Conservation (phyloP, 768 basidiomycete species). For the Phylloporus scabripes region DNA sequence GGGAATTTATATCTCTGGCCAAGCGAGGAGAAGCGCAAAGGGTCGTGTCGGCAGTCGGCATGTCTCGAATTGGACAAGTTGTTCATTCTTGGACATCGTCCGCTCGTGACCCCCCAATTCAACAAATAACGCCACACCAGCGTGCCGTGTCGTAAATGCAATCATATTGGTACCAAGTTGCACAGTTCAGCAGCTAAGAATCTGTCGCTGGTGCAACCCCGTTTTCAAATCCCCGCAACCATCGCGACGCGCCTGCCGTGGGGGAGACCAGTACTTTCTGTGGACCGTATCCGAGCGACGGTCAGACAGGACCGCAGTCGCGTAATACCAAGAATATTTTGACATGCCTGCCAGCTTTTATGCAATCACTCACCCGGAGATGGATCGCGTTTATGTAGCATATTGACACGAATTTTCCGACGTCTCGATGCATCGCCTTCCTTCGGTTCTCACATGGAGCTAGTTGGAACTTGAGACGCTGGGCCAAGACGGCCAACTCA, state of each 20-base stretch:
- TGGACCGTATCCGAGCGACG: background rate
- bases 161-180: no score
- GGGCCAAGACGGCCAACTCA: background rate
- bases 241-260: background rate
- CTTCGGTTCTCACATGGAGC: background rate
- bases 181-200: background rate
- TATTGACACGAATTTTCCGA: background rate
- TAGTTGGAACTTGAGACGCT: no score
- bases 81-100: no score
- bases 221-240: background rate
- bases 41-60: conserved; percentile 14
- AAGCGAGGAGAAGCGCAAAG: conserved; percentile 4
- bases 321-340: background rate
- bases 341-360: background rate
- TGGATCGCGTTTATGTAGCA: no score
- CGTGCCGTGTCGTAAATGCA: background rate
- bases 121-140: background rate
- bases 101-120: background rate
- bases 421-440: background rate
- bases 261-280: background rate
- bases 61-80: background rate
- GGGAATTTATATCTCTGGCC: background rate
- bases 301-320: background rate
- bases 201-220: background rate
- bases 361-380: background rate